Evolutionary conservation across 129 eudicot genomes (phyloP), one percentile per base, ranked within the genome.

Genomic region (Dittrichia graveolens): DNA sequence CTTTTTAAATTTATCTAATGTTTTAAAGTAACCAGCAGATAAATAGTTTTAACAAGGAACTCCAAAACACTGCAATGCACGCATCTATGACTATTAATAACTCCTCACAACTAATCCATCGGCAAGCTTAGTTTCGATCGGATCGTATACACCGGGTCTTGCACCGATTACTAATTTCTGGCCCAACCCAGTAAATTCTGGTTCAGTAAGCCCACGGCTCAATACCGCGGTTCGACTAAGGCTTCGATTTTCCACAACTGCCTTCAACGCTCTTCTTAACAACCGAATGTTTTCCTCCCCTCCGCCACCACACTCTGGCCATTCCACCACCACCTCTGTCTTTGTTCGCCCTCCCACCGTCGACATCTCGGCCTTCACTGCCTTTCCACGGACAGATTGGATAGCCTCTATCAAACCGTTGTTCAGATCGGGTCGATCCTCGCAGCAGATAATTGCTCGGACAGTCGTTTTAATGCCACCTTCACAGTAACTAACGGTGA

Each of bases 331-430:
- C 47, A 84, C 56, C 72, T 72, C 83, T 45, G 45, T 80, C 72
- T 79, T 79, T 0, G 83, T 87, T 53, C 87, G 69, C 34, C 93
- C 87, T 7, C 93, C 93, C 0, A 87, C 16, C 0, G 87, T 84
- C 6, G 83, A 74, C 75, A 87, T 79, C 73, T 82, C 83, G 8
- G 85, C 89, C 64, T 52, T 82, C 57, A 84, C 84, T 13, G 34
- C 78, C 71, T 61, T 84, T 11, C 75, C 89, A 4, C 65, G 5
- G 0, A 80, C 85, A 9, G 84, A 76, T 8, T 31, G 58, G 37
- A 87, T 62, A 2, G 93, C 85, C 61, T 75, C 80, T 2, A 69
- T 69, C 80, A 87, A 49, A 67, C 67, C 85, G 9, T 64, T 54
- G 49, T 73, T 84, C 48, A 84, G 61, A 40, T 66, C 76, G 0